Evolutionary conservation across 331 rosid species (phyloP), one percentile per base, ranked within the genome.

Genomic region (Spiraea crenata): DNA sequence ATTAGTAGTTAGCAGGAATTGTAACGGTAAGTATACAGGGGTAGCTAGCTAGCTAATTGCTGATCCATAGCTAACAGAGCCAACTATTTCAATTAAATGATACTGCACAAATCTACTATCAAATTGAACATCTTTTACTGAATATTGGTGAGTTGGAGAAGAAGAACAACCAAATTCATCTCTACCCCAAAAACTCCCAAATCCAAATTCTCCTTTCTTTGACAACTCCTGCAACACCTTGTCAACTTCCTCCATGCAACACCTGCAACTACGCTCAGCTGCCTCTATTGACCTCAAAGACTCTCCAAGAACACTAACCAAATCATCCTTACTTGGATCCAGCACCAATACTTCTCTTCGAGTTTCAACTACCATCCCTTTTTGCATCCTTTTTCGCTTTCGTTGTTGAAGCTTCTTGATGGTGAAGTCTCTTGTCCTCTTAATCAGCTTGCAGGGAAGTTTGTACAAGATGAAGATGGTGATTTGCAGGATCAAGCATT

Each of bases 151-250:
- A 16, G 47, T 54, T 52, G 60, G 82, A 49, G 74, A 71, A 47
- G 60, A 80, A 49, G 74, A 71, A 47, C 54, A 35, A 57, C 78
- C 75, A 72, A 64, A 79, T 63, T 65, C 63, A 16, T 64, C 57
- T 56, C 59, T 77, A 70, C 89, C 81, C 92, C 93, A 86, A 74
- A 92, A 92, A 76, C 92, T 90, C 71, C 98, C 98, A 82, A 92
- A 92, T 51, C 71, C 90, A 58, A 92, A 88, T 77, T 83, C 91
- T 55, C 97, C 97, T 57, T 76, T 88, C 9, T 77, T 56, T 50
- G 80, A 77, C 64, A 92, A 55, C 69, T 79, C 93, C 68, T 88
- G 82, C 82, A 92, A 74, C 47, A 84, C 90, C 81, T 73, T 84
- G 77, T 90, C 97, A 63, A 90, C 88, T 77, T 92, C 97, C 68